Evolutionary conservation across 352 stramenopile species (phyloP).

Genomic region (Thraustotheca clavata): DNA sequence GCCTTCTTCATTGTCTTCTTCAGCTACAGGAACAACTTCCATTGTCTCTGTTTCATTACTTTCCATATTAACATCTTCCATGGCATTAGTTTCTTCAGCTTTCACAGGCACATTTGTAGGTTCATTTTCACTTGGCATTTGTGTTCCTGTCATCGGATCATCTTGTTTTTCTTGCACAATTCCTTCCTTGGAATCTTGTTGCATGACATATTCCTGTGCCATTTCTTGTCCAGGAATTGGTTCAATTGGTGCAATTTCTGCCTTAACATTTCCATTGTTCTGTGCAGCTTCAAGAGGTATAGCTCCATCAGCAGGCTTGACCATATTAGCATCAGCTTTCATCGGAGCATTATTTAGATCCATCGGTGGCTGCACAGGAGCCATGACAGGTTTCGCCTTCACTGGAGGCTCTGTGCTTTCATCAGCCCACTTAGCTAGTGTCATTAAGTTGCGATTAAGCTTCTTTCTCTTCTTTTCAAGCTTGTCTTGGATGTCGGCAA

Average conservation of each 20-base stretch:
- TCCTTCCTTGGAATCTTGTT: not conserved
- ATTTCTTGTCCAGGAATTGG: not conserved
- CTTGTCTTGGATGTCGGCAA: conserved; percentile 75
- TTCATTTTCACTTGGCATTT: not conserved
- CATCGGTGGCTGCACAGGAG: conserved; percentile 19
- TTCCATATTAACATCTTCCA: not conserved
- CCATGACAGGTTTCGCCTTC: not conserved
- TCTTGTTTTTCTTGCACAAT: not conserved
- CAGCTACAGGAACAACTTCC: not conserved
- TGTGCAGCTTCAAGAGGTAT: not conserved
- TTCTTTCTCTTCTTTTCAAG: conserved; percentile 85
- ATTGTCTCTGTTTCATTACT: not conserved
- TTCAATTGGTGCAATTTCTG: not conserved
- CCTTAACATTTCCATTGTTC: not conserved
- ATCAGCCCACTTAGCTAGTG: conserved; percentile 80
- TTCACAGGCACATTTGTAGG: not conserved
- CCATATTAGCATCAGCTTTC: too few relatives aligned
- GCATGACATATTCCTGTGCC: not conserved
- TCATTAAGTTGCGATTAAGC: conserved; percentile 87
- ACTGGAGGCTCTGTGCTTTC: conserved; percentile 62
- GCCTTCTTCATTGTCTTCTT: not conserved
- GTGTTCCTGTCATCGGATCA: not conserved
- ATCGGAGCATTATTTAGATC: too few relatives aligned
- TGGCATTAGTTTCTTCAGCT: not conserved
- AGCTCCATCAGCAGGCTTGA: too few relatives aligned